A percentile compares a stretch with the other conserved stretches of the same genome.
Evolutionary conservation across 495 filamentous ascomycete species (phyloP).

Genomic region (Parachaetomium inaequale): DNA sequence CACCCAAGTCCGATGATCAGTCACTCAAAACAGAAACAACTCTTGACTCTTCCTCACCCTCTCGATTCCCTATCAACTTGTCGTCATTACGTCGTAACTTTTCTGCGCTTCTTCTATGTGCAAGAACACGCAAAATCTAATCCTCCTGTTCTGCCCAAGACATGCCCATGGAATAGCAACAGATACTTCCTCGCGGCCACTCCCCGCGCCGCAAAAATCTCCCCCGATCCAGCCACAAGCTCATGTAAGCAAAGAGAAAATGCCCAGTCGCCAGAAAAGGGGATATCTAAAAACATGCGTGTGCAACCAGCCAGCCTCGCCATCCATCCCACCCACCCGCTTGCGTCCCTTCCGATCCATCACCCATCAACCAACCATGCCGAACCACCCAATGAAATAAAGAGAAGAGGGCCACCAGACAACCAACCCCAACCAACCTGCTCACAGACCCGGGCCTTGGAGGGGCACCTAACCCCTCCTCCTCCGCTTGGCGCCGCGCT

Average conservation of each 20-base stretch:
- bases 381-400: neutral
- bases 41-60: neutral
- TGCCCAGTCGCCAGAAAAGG: neutral
- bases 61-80: neutral
- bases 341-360: neutral
- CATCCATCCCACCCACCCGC: neutral
- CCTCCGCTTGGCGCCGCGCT: slow-evolving; percentile 39
- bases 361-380: neutral
- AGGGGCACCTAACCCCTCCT: slow-evolving; percentile 26
- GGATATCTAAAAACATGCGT: slow-evolving; percentile 8
- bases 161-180: neutral
- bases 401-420: neutral
- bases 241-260: neutral
- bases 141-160: neutral
- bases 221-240: neutral
- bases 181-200: neutral
- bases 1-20: too few relatives aligned
- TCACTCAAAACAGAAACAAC: neutral
- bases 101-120: neutral
- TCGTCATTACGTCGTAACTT: slow-evolving; percentile 4
- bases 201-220: neutral
- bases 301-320: slow-evolving; percentile 2
- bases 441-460: too few relatives aligned
- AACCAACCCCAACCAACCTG: neutral
- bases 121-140: neutral